Conservation (phyloP, 2,329 filamentous ascomycete species). For the Diaporthe batatas region DNA sequence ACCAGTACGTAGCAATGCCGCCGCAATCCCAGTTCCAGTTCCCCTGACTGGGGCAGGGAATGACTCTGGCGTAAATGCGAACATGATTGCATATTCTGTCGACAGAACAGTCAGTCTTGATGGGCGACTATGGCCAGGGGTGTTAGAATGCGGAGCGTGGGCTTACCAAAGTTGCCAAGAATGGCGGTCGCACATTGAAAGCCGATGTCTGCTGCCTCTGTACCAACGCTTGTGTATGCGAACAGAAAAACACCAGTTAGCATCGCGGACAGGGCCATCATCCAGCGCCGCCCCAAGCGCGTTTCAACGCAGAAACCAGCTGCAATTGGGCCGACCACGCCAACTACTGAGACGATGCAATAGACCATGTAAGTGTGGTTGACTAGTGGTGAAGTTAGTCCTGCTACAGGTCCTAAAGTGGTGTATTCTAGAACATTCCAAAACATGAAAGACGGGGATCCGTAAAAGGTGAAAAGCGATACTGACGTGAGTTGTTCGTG, state of each 20-base stretch:
- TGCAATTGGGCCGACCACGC: constrained; percentile 56
- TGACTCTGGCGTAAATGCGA: constrained; percentile 67
- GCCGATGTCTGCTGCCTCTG: constrained; percentile 53
- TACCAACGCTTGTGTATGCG: constrained; percentile 58
- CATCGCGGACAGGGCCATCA: constrained; percentile 59
- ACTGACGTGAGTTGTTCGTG: constrained; percentile 44
- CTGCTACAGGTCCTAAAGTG: too few species aligned
- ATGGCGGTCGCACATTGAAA: constrained; percentile 60
- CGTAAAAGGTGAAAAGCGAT: too few species aligned
- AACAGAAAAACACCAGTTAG: constrained; percentile 62
- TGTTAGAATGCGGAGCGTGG: not conserved
- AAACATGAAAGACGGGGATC: too few species aligned
- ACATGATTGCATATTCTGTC: constrained; percentile 54
- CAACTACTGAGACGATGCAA: constrained; percentile 54
- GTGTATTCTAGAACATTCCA: too few species aligned
- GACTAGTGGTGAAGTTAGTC: too few species aligned
- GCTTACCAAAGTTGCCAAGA: constrained; percentile 57
- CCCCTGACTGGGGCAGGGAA: constrained; percentile 69
- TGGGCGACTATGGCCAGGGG: not conserved
- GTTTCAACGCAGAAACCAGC: constrained; percentile 58
- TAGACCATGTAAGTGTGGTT: constrained; percentile 54
- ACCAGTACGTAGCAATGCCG: constrained; percentile 54
- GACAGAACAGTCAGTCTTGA: not conserved
- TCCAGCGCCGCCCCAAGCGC: constrained; percentile 57
- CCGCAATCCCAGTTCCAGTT: constrained; percentile 63